Base-by-base conservation (phyloP, 371 early-diverging fungal genomes). In the Batkoa obscura region DNA sequence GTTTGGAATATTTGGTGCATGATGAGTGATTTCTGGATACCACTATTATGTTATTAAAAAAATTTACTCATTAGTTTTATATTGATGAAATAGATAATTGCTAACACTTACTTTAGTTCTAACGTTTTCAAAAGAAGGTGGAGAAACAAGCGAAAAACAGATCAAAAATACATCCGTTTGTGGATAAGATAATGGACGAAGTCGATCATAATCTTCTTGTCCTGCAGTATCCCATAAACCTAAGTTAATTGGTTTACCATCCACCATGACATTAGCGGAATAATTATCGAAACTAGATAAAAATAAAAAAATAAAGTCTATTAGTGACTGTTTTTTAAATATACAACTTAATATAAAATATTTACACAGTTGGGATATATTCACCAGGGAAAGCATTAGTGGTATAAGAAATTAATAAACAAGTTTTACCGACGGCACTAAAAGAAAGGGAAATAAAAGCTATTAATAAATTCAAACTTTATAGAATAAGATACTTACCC, bases 141-240 rank as follows among this genome's bases (percentile, higher is more conserved):
- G 92, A 47, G 80, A 80, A 59, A 86, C 86, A 43, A 89, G 70
- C 17, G 88, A 83, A 67, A 88, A 91, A 64, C 88, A 88, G 59
- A 90, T 80, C 54, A 95, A 72, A 64, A 94, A 83, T 15, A 90
- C 90, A 65, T 96, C 88, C 2, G 94, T 85, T 67, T 90, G 91
- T 38, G 93, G 90, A 66, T 94, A 96, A 45, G 89, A 87, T 51
- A 95, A 72, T 41, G 94, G 92, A 35, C 96, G 81, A 56, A 95
- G 76, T 51, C 90, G 84, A 65, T 95, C 94, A 69, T 91, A 95
- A 70, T 94, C 93, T 72, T 97, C 98, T 71, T 97, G 98, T 45
- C 90, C 96, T 54, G 97, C 94, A 10, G 96, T 98, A 81, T 98
- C 98, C 97, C 96, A 98, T 48, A 96, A 79, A 33, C 91, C 93